phyloP scores from a whole-genome alignment of 305 asterid species.

The Fraxinus xanthoxyloides region DNA sequence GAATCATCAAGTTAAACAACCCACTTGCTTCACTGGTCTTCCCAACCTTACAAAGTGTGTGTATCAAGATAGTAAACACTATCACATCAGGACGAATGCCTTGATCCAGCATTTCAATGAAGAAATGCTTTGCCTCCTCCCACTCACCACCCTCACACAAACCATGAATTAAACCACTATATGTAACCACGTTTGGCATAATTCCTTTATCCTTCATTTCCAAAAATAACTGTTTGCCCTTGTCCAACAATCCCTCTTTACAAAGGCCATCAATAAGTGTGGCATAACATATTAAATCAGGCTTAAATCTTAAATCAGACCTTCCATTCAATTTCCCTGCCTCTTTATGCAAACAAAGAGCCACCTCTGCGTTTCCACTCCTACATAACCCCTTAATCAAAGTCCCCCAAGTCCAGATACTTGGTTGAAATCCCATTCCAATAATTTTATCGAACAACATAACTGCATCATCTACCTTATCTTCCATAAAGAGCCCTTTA shows the following conservation, averaged over 20 bases:
- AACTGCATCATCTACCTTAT: conserved; percentile 46
- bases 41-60: conserved; percentile 60
- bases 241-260: conserved; percentile 49
- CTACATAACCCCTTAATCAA: conserved; percentile 64
- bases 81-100: conserved; percentile 61
- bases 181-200: conserved; percentile 50
- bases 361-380: conserved; percentile 55
- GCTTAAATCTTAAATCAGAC: conserved; percentile 34
- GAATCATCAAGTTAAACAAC: conserved; percentile 60
- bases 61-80: conserved; percentile 52
- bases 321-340: conserved; percentile 33
- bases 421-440: conserved; percentile 44
- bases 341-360: conserved; percentile 51
- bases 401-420: conserved; percentile 54
- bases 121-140: conserved; percentile 51
- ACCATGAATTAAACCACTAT: conserved; percentile 50
- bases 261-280: conserved; percentile 58
- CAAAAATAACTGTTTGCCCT: conserved; percentile 45
- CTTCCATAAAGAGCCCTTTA: conserved; percentile 59
- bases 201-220: conserved; percentile 66
- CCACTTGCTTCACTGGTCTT: conserved; percentile 52
- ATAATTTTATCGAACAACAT: conserved; percentile 45
- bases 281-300: conserved; percentile 47
- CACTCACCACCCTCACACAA: conserved; percentile 41
- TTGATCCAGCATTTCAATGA: conserved; percentile 56